These are phyloP conservation scores for Aeschynomene evenia DNA, from an alignment of 306 rosid genomes.

Conservation along the genomic window DNA sequence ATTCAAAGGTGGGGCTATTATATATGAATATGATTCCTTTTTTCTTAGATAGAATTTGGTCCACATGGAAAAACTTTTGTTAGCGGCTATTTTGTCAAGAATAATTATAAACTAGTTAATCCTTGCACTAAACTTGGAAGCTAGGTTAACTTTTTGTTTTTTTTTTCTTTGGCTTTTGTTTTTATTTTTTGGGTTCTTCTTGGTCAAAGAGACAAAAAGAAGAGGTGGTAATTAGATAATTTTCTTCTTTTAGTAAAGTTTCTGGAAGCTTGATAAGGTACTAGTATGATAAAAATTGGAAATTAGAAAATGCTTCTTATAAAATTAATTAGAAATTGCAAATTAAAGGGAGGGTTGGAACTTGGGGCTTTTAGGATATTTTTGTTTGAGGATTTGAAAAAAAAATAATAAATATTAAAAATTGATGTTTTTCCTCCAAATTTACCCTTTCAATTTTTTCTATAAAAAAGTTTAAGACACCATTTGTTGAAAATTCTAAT, in stretches of 20 bases:
- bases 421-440: no score
- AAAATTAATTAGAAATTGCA: not conserved
- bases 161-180: not conserved
- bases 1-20: conserved; percentile 58
- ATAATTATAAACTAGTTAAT: conserved; percentile 35
- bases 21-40: conserved; percentile 59
- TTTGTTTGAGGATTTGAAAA: no score
- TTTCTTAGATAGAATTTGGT: conserved; percentile 47
- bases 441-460: no score
- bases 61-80: conserved; percentile 32
- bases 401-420: no score
- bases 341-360: not conserved
- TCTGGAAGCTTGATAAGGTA: conserved; percentile 9
- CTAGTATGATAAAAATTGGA: not conserved
- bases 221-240: conserved; percentile 20
- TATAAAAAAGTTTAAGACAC: no score
- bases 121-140: conserved; percentile 38
- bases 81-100: not conserved
- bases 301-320: not conserved
- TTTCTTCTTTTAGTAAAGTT: conserved; percentile 16
- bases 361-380: not conserved
- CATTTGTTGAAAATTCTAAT: no score
- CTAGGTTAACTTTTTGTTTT: conserved; percentile 10
- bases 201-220: conserved; percentile 47
- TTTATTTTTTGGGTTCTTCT: conserved; percentile 25